Evolutionary conservation across 2,329 filamentous ascomycete genomes (phyloP), one percentile per base, ranked within the genome.

Genomic region (Botrytis medusae): DNA sequence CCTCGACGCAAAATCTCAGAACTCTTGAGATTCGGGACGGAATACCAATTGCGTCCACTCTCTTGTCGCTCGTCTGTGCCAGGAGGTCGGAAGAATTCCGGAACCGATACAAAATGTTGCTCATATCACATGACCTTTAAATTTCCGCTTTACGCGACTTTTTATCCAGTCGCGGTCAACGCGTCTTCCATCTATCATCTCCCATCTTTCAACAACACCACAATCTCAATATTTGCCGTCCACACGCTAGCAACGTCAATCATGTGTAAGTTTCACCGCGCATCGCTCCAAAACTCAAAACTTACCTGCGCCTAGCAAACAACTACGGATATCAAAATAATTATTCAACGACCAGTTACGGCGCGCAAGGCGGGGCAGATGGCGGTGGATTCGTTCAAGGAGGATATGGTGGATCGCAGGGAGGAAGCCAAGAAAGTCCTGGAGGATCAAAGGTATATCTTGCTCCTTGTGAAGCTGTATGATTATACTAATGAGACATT

Each of bases 341-440:
- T 64, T 61, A 73, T 48, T 65, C 70, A 42, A 72, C 69, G 16
- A 77, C 77, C n/a, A 80, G 77, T 18, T 81, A 81, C 69, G 87
- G 87, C 77, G 86, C 83, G 74, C 84, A 86, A 78, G 88, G 87
- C 76, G 88, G 85, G 80, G 87, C 88, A 73, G 88, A 89, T 77
- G 88, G 86, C 63, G 89, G 89, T 77, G 89, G 89, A 72, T 91
- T 90, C 83, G 84, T 90, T 76, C 54, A 61, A 72, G 69, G 69
- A 72, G 69, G 69, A 22, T 64, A 65, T 63, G 86, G 86, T 73
- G 88, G 87, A 74, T 90, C 89, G 9, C 89, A 91, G 80, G 83
- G 84, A 76, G 88, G 88, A 76, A 90, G 88, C 79, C 89, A 87
- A 77, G 81, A 83, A 77, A 81, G 79, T 79, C 82, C 83, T 71